These are phyloP conservation scores for Saccharomycodes ludwigii DNA, from an alignment of 805 yeast genomes.

Conservation along the genomic window DNA sequence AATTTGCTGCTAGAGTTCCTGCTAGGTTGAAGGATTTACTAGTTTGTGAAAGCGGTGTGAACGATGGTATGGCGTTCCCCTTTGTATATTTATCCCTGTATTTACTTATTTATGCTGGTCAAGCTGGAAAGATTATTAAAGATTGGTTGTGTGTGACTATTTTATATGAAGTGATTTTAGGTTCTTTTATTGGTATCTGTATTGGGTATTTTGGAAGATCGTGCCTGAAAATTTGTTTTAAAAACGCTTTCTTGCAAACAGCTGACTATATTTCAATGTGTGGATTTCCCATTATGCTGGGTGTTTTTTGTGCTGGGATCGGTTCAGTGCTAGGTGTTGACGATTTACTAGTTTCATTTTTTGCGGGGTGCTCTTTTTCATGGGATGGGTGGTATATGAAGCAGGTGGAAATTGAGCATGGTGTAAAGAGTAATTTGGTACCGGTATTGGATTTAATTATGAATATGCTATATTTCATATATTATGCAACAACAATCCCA, in stretches of 20 bases:
- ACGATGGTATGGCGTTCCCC: constrained; percentile 65
- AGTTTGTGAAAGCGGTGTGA: constrained; percentile 64
- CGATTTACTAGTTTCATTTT: constrained; percentile 58
- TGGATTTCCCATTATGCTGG: constrained; percentile 37
- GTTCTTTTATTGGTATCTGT: constrained; percentile 37
- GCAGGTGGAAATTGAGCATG: constrained; percentile 47
- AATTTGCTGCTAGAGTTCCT: constrained; percentile 55
- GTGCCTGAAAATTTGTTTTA: constrained; percentile 41
- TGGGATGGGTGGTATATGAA: constrained; percentile 62
- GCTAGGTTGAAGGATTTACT: constrained; percentile 48
- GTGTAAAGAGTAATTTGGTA: constrained; percentile 53
- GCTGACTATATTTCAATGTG: constrained; percentile 51
- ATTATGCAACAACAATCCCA: constrained; percentile 59
- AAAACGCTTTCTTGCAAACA: constrained; percentile 40
- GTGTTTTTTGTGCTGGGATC: constrained; percentile 47
- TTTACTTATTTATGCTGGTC: too few species aligned
- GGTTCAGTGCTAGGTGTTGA: constrained; percentile 59
- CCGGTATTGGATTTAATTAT: constrained; percentile 53
- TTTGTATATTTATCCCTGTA: constrained; percentile 45
- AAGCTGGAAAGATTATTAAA: constrained; percentile 39
- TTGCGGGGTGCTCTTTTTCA: constrained; percentile 62
- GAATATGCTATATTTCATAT: constrained; percentile 55
- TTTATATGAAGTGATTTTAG: constrained; percentile 50
- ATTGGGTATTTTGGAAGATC: constrained; percentile 41
- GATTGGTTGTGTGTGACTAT: constrained; percentile 53